A percentile compares a stretch with the other conserved stretches of the same genome.
Conservation (phyloP, 2,329 filamentous ascomycete genomes). For the Cladosporium colombiae region DNA sequence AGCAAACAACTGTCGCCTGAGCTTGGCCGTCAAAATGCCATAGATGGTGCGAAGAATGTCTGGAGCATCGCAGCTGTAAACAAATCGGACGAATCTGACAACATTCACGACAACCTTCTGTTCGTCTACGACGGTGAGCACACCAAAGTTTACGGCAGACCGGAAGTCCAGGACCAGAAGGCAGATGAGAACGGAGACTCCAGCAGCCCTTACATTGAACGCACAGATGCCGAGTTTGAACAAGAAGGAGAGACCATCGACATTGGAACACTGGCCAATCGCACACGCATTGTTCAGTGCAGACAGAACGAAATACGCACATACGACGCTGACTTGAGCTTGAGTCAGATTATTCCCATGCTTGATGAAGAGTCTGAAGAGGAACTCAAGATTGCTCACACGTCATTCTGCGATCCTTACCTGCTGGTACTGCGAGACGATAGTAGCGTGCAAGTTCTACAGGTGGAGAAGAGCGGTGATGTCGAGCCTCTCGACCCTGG, state of each 20-base stretch:
- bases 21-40: conserved; percentile 68
- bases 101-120: conserved; percentile 30
- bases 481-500: conserved; percentile 47
- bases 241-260: conserved; percentile 84
- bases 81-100: conserved; percentile 19
- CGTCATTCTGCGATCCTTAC: conserved; percentile 85
- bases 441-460: conserved; percentile 73
- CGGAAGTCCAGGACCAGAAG: conserved; percentile 19
- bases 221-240: conserved; percentile 87
- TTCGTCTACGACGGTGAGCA: conserved; percentile 34
- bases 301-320: conserved; percentile 83
- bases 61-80: conserved; percentile 68
- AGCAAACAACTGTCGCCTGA: conserved; percentile 76
- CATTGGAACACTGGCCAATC: conserved; percentile 77
- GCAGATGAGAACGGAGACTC: conserved; percentile 18
- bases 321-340: conserved; percentile 87
- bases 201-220: conserved; percentile 40
- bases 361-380: conserved; percentile 84
- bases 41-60: conserved; percentile 71
- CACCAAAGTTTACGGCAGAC: conserved; percentile 32
- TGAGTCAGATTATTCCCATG: conserved; percentile 90
- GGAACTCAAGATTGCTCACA: conserved; percentile 74
- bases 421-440: conserved; percentile 82
- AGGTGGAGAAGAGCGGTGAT: conserved; percentile 79
- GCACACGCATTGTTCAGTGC: conserved; percentile 82